Conservation (phyloP, 441 rosid genomes). For the Daphne laureola region DNA sequence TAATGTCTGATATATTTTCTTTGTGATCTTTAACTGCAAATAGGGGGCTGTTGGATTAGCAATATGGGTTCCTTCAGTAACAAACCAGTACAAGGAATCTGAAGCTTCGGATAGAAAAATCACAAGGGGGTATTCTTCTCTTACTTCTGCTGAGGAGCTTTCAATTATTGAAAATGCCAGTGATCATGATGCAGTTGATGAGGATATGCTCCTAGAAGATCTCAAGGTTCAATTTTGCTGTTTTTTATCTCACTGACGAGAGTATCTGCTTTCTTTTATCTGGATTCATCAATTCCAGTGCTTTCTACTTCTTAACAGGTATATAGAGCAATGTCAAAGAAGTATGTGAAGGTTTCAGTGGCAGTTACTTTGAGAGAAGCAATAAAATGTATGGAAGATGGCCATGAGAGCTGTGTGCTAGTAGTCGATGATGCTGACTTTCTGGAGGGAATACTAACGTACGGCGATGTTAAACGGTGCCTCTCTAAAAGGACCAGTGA, state of each 20-base stretch:
- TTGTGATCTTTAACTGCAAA: slow-evolving; percentile 15
- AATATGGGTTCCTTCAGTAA: slow-evolving; percentile 96
- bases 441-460: slow-evolving; percentile 77
- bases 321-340: slow-evolving; percentile 75
- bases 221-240: slow-evolving; percentile 37
- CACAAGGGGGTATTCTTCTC: slow-evolving; percentile 68
- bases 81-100: slow-evolving; percentile 69
- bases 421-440: slow-evolving; percentile 68
- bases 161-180: slow-evolving; percentile 38
- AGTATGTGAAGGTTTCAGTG: slow-evolving; percentile 50
- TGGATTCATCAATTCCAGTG: neutral
- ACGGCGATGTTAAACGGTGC: slow-evolving; percentile 59
- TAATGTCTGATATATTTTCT: slow-evolving; percentile 1
- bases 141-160: slow-evolving; percentile 61
- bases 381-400: slow-evolving; percentile 52
- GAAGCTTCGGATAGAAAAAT: slow-evolving; percentile 49
- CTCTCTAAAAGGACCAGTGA: slow-evolving; percentile 36
- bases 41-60: slow-evolving; percentile 99
- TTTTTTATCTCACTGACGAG: neutral
- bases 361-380: slow-evolving; percentile 65
- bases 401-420: slow-evolving; percentile 61
- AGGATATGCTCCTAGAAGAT: slow-evolving; percentile 63
- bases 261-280: neutral
- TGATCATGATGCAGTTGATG: slow-evolving; percentile 44
- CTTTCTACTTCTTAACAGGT: slow-evolving; percentile 33